Conservation (phyloP, 2,329 filamentous ascomycete genomes). For the Cyphellophora attinorum region DNA sequence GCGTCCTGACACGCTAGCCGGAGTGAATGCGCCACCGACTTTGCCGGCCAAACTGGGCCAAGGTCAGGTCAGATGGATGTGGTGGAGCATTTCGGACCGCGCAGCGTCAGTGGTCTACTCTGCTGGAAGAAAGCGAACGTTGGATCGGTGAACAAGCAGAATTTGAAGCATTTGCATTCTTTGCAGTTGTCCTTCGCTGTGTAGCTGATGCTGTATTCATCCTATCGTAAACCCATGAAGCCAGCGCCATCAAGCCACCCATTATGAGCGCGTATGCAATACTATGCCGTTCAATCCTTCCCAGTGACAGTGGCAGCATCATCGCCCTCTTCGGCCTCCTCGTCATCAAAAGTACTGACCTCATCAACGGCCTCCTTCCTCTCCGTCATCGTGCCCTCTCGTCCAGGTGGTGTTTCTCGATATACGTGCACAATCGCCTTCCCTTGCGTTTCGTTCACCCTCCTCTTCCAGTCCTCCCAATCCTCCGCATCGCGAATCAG, state of each 20-base stretch:
- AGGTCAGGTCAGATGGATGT: too few species aligned
- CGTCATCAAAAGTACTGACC: conserved; percentile 79
- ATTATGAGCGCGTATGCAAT: too few species aligned
- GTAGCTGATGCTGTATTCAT: too few species aligned
- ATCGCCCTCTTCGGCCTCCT: conserved; percentile 32
- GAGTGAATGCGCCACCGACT: background rate
- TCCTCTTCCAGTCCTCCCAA: conserved; percentile 71
- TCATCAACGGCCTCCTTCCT: conserved; percentile 73
- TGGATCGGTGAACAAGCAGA: too few species aligned
- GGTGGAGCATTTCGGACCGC: too few species aligned
- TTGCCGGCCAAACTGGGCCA: background rate
- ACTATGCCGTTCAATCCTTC: conserved; percentile 7
- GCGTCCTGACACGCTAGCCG: conserved; percentile 7
- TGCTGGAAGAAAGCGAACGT: too few species aligned
- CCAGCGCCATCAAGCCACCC: too few species aligned
- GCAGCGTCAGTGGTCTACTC: too few species aligned
- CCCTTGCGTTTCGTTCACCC: conserved; percentile 64
- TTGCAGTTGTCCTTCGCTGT: too few species aligned
- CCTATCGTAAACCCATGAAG: too few species aligned
- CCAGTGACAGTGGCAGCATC: conserved; percentile 15
- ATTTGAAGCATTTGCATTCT: too few species aligned
- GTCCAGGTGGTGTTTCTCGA: conserved; percentile 51
- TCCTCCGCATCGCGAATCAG: conserved; percentile 74
- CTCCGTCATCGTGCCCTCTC: conserved; percentile 43
- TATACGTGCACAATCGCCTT: conserved; percentile 82